phyloP scores from a whole-genome alignment of 129 eudicot species.

The Artemisia annua region DNA sequence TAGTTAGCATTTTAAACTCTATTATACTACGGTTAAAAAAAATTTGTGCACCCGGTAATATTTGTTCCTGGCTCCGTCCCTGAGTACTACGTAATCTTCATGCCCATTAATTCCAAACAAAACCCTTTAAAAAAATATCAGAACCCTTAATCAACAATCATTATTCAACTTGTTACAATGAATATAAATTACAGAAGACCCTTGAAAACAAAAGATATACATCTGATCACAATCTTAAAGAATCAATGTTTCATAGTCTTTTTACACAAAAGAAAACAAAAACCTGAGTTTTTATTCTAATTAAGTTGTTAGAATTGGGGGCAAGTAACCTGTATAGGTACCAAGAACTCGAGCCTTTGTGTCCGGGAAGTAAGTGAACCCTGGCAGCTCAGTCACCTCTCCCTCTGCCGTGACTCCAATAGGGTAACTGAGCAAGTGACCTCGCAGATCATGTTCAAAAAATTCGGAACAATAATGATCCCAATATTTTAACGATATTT shows the following conservation, averaged over 20 bases:
- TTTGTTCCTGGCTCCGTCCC: too few species aligned
- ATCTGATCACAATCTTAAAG: not conserved
- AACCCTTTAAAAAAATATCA: not conserved
- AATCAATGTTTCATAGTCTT: not conserved
- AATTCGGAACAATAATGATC: conserved; percentile 53
- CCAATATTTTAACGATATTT: conserved; percentile 53
- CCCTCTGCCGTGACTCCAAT: conserved; percentile 57
- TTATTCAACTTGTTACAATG: not conserved
- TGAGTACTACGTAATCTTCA: not conserved
- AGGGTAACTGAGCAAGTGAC: conserved; percentile 66
- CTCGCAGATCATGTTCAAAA: conserved; percentile 53
- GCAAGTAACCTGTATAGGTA: conserved; percentile 34
- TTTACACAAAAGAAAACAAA: conserved; percentile 7
- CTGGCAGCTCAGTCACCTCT: conserved; percentile 57
- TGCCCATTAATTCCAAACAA: not conserved
- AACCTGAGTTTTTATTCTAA: not conserved
- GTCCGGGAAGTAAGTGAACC: conserved; percentile 58
- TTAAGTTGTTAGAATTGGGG: conserved; percentile 75
- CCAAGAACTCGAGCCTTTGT: conserved; percentile 77
- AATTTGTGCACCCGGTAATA: too few species aligned
- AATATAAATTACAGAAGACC: not conserved
- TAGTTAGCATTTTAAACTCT: too few species aligned
- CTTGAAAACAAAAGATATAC: not conserved
- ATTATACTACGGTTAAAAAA: too few species aligned
- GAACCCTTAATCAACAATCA: not conserved